phyloP scores from a whole-genome alignment of 2,329 filamentous ascomycete genomes.

The Shiraia sp. region DNA sequence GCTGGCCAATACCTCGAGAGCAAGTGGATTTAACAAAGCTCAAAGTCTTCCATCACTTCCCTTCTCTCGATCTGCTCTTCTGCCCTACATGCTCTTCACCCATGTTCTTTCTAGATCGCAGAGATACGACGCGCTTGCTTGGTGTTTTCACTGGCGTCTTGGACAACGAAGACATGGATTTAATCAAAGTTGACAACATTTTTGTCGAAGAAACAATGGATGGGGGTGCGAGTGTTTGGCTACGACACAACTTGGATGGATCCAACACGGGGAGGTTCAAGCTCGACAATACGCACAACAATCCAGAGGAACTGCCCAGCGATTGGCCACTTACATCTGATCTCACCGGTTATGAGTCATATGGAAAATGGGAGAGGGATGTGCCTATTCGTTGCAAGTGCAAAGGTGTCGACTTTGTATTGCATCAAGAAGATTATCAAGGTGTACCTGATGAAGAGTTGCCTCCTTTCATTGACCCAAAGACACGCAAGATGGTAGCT shows the following conservation, averaged over 20 bases:
- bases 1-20: conserved; percentile 45
- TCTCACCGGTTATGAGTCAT: conserved; percentile 12
- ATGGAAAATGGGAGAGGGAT: conserved; percentile 18
- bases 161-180: conserved; percentile 28
- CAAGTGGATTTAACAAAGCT: conserved; percentile 38
- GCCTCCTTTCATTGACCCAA: conserved; percentile 51
- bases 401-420: conserved; percentile 50
- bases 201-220: conserved; percentile 58
- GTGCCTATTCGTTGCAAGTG: conserved; percentile 53
- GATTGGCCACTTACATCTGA: conserved; percentile 34
- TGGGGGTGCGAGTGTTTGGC: conserved; percentile 56
- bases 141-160: conserved; percentile 48
- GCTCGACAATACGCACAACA: conserved; percentile 10
- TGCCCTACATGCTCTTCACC: conserved; percentile 51
- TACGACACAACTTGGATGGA: conserved; percentile 44
- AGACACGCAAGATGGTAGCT: conserved; percentile 46
- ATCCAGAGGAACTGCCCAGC: conserved; percentile 25
- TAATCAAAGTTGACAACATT: conserved; percentile 44
- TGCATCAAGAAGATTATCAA: conserved; percentile 42
- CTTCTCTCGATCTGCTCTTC: conserved; percentile 42
- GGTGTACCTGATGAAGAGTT: conserved; percentile 34
- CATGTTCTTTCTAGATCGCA: conserved; percentile 47
- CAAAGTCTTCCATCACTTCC: conserved; percentile 45
- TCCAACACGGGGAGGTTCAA: conserved; percentile 26
- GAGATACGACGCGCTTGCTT: conserved; percentile 22